phyloP scores from a whole-genome alignment of 2,329 filamentous ascomycete species.

The Phialophora verrucosa region DNA sequence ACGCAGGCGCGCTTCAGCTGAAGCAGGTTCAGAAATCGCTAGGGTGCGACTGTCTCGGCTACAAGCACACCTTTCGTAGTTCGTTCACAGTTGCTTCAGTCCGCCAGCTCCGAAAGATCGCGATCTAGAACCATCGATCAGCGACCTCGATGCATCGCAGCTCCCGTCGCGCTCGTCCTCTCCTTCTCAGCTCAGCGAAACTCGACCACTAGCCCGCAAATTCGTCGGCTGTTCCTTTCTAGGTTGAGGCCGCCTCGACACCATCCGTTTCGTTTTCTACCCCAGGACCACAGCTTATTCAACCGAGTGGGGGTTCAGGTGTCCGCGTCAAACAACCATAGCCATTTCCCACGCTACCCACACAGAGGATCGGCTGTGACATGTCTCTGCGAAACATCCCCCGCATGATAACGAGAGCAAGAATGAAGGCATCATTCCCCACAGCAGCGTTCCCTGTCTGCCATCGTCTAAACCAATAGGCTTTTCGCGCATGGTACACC shows the following conservation, averaged over 20 bases:
- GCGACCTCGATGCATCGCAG: not conserved
- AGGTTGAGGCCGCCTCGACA: not conserved
- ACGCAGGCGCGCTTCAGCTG: not conserved
- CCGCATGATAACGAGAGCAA: not conserved
- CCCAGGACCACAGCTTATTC: too few species aligned
- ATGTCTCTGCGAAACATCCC: not conserved
- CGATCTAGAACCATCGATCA: not conserved
- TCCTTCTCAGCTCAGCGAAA: not conserved
- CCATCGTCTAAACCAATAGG: not conserved
- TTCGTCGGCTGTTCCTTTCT: not conserved
- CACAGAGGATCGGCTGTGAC: not conserved
- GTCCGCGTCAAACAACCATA: too few species aligned
- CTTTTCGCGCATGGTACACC: slow-evolving; percentile 2
- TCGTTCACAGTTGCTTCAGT: not conserved
- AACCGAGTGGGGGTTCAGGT: too few species aligned
- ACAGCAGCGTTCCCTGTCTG: not conserved
- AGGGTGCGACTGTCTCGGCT: not conserved
- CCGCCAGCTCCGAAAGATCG: not conserved
- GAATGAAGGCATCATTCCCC: not conserved
- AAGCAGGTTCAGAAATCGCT: not conserved
- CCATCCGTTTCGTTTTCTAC: too few species aligned
- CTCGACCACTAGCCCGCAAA: not conserved
- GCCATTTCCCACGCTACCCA: not conserved
- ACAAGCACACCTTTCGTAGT: not conserved
- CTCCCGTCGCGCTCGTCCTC: not conserved